Evolutionary conservation across 2,329 filamentous ascomycete species (phyloP), one percentile per base, ranked within the genome.

Genomic region (Diaporthe vaccinii): DNA sequence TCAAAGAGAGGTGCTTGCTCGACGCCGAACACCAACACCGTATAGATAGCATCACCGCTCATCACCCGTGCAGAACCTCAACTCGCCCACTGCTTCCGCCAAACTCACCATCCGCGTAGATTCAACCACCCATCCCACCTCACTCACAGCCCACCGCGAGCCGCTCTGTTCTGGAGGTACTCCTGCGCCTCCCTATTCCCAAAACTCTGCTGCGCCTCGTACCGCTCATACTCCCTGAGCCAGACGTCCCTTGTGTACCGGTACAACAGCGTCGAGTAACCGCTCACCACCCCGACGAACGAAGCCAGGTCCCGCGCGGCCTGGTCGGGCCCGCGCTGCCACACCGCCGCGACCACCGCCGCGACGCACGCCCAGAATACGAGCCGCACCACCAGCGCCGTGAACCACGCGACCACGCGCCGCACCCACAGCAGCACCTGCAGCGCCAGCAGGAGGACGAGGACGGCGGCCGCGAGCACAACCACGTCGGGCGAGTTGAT

Each of bases 361-460:
- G 88, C 84, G 3, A 96, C 78, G 2, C 85, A 82, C 1, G 88
- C 89, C 91, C 92, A 97, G 77, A 95, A 91, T 2, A 90, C 82
- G 57, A 95, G 78, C 34, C 89, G 85, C 77, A 94, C 82, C 15
- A 88, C 87, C 73, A 98, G 81, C n/a, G 89, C 86, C 71, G 95
- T 90, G 91, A 95, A 95, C 86, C 92, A 97, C 81, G 95, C 86
- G 75, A 98, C 87, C 28, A 95, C 85, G 76, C 94, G 90, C 76
- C 92, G 91, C 25, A 95, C 86, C 85, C 93, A 93, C 78, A 93
- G 85, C 57, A 97, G 86, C 74, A 96, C 82, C 81, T 95, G 87
- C 70, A 96, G 83, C 73, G 92, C 84, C 41, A 92, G 78, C 59
- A 93, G 84, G 5, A 94, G 85, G 12, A 92, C 80, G 20, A 87